phyloP scores from a whole-genome alignment of 2,329 filamentous ascomycete genomes.

The Xylaria polymorpha region DNA sequence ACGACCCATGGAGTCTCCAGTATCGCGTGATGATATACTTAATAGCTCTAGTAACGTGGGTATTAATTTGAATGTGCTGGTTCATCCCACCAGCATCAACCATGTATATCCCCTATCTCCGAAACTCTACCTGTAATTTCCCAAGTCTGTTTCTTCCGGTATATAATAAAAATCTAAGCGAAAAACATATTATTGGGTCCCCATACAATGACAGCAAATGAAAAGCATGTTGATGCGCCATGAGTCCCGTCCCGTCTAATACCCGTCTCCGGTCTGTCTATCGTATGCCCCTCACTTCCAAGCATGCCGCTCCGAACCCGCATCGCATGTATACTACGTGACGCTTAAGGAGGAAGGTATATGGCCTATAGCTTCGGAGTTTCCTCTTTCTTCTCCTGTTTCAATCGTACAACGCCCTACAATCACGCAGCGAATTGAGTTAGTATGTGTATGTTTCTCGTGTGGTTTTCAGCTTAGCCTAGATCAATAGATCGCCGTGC shows the following conservation, averaged over 20 bases:
- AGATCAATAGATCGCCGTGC: neutral
- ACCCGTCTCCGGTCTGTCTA: neutral
- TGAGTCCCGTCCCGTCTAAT: conserved; percentile 12
- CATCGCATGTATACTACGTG: neutral
- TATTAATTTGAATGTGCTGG: neutral
- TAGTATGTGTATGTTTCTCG: conserved; percentile 5
- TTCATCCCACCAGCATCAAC: neutral
- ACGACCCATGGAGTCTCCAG: neutral
- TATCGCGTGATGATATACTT: neutral
- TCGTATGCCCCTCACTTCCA: neutral
- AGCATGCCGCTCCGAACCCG: neutral
- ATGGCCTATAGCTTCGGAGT: conserved; percentile 43
- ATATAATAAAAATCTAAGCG: conserved; percentile 10
- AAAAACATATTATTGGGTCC: neutral
- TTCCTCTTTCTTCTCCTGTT: conserved; percentile 40
- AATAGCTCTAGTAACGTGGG: neutral
- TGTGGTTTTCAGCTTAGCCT: conserved; percentile 9
- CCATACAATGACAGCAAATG: conserved; percentile 12
- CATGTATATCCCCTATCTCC: neutral
- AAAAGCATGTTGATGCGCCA: conserved; percentile 13
- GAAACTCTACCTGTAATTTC: neutral
- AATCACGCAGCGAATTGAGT: conserved; percentile 7
- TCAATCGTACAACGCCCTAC: conserved; percentile 49
- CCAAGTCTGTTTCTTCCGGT: neutral
- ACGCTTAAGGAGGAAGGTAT: neutral